Evolutionary conservation across 140 eudicot species (phyloP).

Genomic region (Senecio squalidus): DNA sequence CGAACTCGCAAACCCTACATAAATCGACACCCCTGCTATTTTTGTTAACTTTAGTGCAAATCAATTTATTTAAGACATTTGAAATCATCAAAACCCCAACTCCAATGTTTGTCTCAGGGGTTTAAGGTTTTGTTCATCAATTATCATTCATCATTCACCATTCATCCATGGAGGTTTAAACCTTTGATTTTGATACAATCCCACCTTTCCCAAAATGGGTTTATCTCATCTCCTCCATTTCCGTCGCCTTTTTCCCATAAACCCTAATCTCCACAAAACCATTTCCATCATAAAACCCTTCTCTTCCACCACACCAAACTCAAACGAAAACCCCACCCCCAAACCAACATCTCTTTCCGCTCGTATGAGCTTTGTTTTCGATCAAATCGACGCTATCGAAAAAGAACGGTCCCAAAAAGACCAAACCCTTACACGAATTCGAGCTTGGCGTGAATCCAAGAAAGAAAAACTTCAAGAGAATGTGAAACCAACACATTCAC

Average conservation of each 20-base stretch:
- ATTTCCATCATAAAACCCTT: conserved; percentile 19
- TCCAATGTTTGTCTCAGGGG: conserved; percentile 13
- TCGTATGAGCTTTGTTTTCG: conserved; percentile 92
- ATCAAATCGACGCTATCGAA: conserved; percentile 88
- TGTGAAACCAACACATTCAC: neutral
- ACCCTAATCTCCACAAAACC: conserved; percentile 16
- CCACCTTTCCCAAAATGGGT: conserved; percentile 25
- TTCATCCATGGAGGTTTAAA: conserved; percentile 37
- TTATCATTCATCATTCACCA: neutral
- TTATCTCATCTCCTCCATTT: conserved; percentile 32
- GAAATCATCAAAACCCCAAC: too few species aligned
- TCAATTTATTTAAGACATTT: too few species aligned
- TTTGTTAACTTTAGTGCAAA: too few species aligned
- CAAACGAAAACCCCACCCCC: conserved; percentile 19
- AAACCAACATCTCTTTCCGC: conserved; percentile 88
- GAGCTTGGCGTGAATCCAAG: conserved; percentile 90
- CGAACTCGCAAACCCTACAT: too few species aligned
- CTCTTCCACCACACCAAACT: conserved; percentile 25
- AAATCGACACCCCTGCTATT: too few species aligned
- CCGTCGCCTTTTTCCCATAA: conserved; percentile 15
- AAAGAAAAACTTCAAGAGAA: conserved; percentile 12
- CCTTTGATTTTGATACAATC: conserved; percentile 11
- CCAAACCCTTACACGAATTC: conserved; percentile 79
- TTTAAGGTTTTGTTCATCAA: conserved; percentile 12
- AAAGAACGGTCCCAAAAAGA: conserved; percentile 70